A percentile compares a stretch with the other conserved stretches of the same genome.
Evolutionary conservation across 148 eudicot species (phyloP).

Genomic region (Chenopodium suecicum): DNA sequence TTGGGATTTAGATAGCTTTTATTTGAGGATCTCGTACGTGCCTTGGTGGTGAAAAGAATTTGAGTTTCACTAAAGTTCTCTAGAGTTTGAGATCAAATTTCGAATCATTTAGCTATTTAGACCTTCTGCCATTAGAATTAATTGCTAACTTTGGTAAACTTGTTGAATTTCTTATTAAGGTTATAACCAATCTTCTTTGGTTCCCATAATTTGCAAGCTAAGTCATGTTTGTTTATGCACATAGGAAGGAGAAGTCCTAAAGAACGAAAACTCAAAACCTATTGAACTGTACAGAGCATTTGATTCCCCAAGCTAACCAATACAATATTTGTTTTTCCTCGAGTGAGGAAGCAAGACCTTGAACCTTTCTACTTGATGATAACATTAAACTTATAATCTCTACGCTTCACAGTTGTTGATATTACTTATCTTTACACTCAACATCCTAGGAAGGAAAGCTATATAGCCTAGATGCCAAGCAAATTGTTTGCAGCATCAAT

Average conservation of each 20-base stretch:
- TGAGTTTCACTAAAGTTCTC: too few species aligned
- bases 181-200: too few species aligned
- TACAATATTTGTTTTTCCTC: slow-evolving; percentile 14
- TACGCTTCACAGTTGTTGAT: slow-evolving; percentile 4
- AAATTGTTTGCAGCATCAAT: slow-evolving; percentile 21
- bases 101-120: too few species aligned
- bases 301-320: slow-evolving; percentile 11
- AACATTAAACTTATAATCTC: background rate
- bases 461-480: slow-evolving; percentile 18
- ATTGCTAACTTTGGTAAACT: too few species aligned
- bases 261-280: slow-evolving; percentile 13
- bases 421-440: slow-evolving; percentile 25
- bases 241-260: background rate
- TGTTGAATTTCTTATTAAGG: too few species aligned
- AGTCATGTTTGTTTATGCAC: background rate
- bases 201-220: too few species aligned
- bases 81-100: too few species aligned
- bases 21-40: too few species aligned
- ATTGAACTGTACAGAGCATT: slow-evolving; percentile 17
- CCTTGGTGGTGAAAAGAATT: too few species aligned
- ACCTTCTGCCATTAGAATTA: too few species aligned
- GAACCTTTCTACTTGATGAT: slow-evolving; percentile 20
- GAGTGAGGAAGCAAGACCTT: slow-evolving; percentile 11
- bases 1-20: too few species aligned
- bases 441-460: slow-evolving; percentile 21